A percentile compares a stretch with the other conserved stretches of the same genome.
Evolutionary conservation across 257 asterid genomes (phyloP).

Genomic region (Petrea volubilis): DNA sequence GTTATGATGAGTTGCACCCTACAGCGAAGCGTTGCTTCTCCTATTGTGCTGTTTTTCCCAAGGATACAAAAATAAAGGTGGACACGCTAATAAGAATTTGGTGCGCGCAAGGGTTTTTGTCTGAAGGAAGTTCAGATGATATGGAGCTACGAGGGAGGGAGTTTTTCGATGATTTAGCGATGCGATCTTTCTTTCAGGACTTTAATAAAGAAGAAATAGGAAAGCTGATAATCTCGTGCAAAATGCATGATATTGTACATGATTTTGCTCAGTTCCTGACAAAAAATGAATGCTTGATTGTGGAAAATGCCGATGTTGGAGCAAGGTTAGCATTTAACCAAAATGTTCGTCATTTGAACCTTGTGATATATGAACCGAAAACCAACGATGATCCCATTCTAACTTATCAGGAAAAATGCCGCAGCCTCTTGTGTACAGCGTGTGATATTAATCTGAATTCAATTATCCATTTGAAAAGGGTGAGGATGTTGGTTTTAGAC

Average conservation of each 20-base stretch:
- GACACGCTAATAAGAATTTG: slow-evolving; percentile 36
- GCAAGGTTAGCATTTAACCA: background rate
- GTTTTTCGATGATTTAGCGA: slow-evolving; percentile 12
- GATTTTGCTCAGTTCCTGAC: too few relatives aligned
- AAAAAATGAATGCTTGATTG: too few relatives aligned
- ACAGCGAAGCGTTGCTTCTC: too few relatives aligned
- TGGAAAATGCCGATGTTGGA: background rate
- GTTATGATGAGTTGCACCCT: slow-evolving; percentile 25
- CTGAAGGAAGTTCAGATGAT: background rate
- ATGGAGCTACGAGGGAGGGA: slow-evolving; percentile 31
- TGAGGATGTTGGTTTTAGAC: background rate
- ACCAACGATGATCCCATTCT: background rate
- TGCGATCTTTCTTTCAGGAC: slow-evolving; percentile 18
- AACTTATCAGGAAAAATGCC: background rate
- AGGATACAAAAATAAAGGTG: slow-evolving; percentile 33
- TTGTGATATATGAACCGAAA: too few relatives aligned
- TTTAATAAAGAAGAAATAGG: background rate
- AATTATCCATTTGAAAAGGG: too few relatives aligned
- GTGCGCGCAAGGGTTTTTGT: slow-evolving; percentile 44
- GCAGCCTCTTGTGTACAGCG: background rate
- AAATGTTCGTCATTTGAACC: background rate
- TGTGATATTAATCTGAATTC: background rate
- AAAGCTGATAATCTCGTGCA: background rate
- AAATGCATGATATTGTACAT: slow-evolving; percentile 24
- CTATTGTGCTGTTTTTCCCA: slow-evolving; percentile 38